Conservation (phyloP, 2,329 filamentous ascomycete genomes). For the Juglanconis oblonga region DNA sequence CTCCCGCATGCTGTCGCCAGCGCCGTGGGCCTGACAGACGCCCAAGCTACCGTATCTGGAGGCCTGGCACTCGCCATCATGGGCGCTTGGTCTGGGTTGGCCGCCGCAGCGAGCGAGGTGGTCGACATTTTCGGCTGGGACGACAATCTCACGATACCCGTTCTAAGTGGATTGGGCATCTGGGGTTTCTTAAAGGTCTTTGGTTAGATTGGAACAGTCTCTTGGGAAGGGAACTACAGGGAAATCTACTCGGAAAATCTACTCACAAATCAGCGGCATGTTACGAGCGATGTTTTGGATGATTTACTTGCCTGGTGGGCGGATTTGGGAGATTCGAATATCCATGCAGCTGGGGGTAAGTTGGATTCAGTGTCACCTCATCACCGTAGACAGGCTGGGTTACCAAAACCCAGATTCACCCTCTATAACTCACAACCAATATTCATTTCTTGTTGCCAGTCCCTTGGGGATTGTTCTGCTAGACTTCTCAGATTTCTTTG, state of each 20-base stretch:
- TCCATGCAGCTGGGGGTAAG: too few species aligned
- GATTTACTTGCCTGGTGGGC: neutral
- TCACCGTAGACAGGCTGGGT: too few species aligned
- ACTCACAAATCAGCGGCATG: too few species aligned
- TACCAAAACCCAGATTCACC: too few species aligned
- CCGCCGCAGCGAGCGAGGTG: constrained; percentile 85
- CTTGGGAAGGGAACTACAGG: too few species aligned
- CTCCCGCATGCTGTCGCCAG: constrained; percentile 61
- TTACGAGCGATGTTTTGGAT: neutral
- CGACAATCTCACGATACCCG: constrained; percentile 95
- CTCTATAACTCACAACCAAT: too few species aligned
- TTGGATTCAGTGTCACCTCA: too few species aligned
- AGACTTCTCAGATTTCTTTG: too few species aligned
- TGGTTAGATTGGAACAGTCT: constrained; percentile 43
- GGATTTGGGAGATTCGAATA: too few species aligned
- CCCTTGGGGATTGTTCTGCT: too few species aligned
- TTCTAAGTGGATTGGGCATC: constrained; percentile 82
- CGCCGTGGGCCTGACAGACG: constrained; percentile 57
- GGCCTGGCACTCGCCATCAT: constrained; percentile 72
- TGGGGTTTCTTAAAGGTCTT: constrained; percentile 91
- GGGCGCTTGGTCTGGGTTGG: constrained; percentile 83
- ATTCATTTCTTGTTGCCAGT: too few species aligned
- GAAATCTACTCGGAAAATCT: too few species aligned
- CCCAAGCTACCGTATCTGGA: constrained; percentile 64
- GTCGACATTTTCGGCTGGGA: constrained; percentile 92